Evolutionary conservation across 2,329 filamentous ascomycete genomes (phyloP).

Genomic region (Fusarium chuoi): DNA sequence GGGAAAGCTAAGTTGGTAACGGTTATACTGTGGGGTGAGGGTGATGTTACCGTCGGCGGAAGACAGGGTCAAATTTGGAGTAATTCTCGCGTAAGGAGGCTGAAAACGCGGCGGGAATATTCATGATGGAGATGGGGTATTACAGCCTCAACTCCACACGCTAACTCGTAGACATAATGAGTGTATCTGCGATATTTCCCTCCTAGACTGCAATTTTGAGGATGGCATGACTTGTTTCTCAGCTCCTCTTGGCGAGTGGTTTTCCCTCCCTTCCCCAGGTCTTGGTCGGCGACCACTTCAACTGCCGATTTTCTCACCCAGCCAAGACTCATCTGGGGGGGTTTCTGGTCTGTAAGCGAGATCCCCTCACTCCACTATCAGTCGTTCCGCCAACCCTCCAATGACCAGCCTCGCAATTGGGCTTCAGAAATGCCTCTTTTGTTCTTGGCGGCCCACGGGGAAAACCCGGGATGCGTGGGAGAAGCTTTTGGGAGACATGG

Average conservation of each 20-base stretch:
- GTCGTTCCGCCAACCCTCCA: neutral
- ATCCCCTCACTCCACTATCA: neutral
- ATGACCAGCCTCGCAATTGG: neutral
- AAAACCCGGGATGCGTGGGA: neutral
- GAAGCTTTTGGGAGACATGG: neutral
- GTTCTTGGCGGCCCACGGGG: neutral
- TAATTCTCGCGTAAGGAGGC: neutral
- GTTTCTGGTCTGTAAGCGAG: neutral
- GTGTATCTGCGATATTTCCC: neutral
- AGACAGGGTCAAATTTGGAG: neutral
- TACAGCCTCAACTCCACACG: neutral
- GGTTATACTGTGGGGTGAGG: neutral
- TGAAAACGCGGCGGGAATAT: neutral
- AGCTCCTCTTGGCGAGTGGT: slow-evolving; percentile 12
- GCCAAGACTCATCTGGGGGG: slow-evolving; percentile 2
- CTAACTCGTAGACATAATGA: neutral
- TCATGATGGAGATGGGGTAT: fast-evolving
- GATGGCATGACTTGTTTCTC: neutral
- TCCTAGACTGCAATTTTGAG: neutral
- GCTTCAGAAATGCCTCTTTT: slow-evolving; percentile 14
- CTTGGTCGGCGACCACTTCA: slow-evolving; percentile 10
- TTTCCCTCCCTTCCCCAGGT: neutral
- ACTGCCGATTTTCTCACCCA: neutral
- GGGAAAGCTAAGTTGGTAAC: slow-evolving; percentile 4
- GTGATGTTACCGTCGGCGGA: neutral